A percentile compares a stretch with the other conserved stretches of the same genome.
phyloP scores from a whole-genome alignment of 2,329 filamentous ascomycete genomes.

The Alternaria panax region DNA sequence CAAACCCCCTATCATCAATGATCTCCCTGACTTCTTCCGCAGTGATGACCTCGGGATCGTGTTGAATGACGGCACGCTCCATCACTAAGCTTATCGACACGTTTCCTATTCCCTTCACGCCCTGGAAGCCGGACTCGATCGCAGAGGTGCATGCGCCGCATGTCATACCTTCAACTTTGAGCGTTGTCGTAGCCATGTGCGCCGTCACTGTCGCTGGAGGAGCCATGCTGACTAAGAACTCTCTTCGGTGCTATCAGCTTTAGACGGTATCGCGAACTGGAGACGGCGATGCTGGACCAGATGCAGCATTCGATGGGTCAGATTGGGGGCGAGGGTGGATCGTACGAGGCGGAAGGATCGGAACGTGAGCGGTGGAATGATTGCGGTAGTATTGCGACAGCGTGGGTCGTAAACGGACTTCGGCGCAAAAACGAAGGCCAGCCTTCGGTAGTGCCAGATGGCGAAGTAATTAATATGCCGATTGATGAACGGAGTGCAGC shows the following conservation, averaged over 20 bases:
- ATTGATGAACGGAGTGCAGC: constrained; percentile 19
- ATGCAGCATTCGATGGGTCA: constrained; percentile 19
- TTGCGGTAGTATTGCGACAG: constrained; percentile 21
- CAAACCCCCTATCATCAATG: constrained; percentile 91
- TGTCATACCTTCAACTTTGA: constrained; percentile 85
- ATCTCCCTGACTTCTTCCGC: constrained; percentile 81
- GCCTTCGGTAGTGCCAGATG: constrained; percentile 40
- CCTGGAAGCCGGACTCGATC: constrained; percentile 90
- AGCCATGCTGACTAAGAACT: constrained; percentile 32
- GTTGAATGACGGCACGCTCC: constrained; percentile 92
- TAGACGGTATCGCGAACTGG: constrained; percentile 6
- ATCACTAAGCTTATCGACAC: constrained; percentile 94
- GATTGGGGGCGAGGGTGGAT: constrained; percentile 20
- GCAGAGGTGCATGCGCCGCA: constrained; percentile 95
- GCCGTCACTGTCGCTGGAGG: constrained; percentile 51
- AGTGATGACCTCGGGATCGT: constrained; percentile 77
- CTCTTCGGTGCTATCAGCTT: constrained; percentile 7
- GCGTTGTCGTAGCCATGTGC: constrained; percentile 83
- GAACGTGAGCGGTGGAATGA: constrained; percentile 14
- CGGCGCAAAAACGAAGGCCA: constrained; percentile 36
- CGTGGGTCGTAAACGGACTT: constrained; percentile 9
- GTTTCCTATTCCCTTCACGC: constrained; percentile 78
- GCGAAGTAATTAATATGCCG: constrained; percentile 30
- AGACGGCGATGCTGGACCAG: neutral
- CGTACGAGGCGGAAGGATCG: constrained; percentile 21